Conservation (phyloP, 306 rosid species). For the Styphnolobium japonicum region DNA sequence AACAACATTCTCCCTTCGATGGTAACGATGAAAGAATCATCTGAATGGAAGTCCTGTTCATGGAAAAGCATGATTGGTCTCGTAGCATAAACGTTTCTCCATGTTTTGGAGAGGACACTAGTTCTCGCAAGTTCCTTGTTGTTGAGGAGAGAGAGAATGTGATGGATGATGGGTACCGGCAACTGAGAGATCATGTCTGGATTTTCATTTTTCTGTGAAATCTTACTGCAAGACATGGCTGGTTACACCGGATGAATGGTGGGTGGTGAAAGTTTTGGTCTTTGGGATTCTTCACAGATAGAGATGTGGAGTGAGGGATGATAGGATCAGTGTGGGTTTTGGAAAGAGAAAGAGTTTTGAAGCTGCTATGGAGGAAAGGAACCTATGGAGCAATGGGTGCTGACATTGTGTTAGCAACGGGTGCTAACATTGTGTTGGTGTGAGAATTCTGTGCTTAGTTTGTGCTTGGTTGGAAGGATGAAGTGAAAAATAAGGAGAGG, state of each 20-base stretch:
- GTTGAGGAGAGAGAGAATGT: not conserved
- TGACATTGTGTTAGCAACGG: too few species aligned
- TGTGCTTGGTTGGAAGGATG: too few species aligned
- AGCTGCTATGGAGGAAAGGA: not conserved
- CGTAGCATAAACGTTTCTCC: not conserved
- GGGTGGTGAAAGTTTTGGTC: not conserved
- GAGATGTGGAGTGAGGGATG: too few species aligned
- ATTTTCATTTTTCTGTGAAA: not conserved
- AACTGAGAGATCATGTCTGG: not conserved
- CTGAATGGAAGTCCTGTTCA: not conserved
- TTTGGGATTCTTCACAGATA: too few species aligned
- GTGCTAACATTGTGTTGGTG: too few species aligned
- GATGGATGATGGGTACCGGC: not conserved
- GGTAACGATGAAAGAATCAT: not conserved
- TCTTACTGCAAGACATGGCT: not conserved
- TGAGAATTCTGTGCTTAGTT: too few species aligned
- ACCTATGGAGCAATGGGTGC: not conserved
- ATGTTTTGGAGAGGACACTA: not conserved
- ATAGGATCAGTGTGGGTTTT: not conserved
- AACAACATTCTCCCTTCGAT: not conserved
- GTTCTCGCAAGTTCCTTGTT: not conserved
- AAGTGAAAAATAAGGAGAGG: too few species aligned
- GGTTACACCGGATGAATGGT: too few species aligned
- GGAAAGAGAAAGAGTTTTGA: too few species aligned
- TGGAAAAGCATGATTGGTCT: not conserved